These are phyloP conservation scores for Bacidia gigantensis DNA, from an alignment of 495 filamentous ascomycete genomes.

Conservation along the genomic window DNA sequence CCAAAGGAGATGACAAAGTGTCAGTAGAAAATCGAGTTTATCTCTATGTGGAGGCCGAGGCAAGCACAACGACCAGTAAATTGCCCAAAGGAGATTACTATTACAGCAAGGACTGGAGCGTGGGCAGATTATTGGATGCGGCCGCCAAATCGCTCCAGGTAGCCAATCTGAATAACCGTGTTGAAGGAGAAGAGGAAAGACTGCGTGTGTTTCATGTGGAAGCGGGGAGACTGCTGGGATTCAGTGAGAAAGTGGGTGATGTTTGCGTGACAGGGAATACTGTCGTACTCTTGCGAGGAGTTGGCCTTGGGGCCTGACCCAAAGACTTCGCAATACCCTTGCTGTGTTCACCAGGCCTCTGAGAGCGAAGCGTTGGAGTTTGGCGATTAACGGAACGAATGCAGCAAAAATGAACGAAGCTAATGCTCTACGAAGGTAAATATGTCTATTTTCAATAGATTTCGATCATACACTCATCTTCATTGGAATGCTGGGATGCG, in stretches of 20 bases:
- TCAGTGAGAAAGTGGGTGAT: conserved; percentile 67
- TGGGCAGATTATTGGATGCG: conserved; percentile 76
- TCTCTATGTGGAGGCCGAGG: conserved; percentile 70
- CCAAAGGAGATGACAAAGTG: conserved; percentile 77
- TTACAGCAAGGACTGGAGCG: conserved; percentile 73
- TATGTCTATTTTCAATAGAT: neutral
- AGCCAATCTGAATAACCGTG: conserved; percentile 79
- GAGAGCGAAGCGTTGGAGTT: conserved; percentile 15
- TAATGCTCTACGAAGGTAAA: neutral
- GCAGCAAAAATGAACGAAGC: neutral
- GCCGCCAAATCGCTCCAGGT: conserved; percentile 71
- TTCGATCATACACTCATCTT: conserved; percentile 81
- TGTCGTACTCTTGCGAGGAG: conserved; percentile 73
- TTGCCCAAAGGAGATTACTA: conserved; percentile 69
- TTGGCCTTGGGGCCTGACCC: conserved; percentile 43
- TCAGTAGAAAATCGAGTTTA: conserved; percentile 71
- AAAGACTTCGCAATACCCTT: conserved; percentile 21
- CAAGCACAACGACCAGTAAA: conserved; percentile 59
- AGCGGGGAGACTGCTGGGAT: conserved; percentile 69
- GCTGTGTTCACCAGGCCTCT: conserved; percentile 28
- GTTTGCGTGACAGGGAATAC: conserved; percentile 67
- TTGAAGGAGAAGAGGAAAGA: conserved; percentile 58
- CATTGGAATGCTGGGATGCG: conserved; percentile 84
- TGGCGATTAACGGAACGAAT: neutral
- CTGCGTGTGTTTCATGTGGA: conserved; percentile 87